phyloP scores from a whole-genome alignment of 1,139 yeast genomes.

The Lodderomyces orthopsilosis region DNA sequence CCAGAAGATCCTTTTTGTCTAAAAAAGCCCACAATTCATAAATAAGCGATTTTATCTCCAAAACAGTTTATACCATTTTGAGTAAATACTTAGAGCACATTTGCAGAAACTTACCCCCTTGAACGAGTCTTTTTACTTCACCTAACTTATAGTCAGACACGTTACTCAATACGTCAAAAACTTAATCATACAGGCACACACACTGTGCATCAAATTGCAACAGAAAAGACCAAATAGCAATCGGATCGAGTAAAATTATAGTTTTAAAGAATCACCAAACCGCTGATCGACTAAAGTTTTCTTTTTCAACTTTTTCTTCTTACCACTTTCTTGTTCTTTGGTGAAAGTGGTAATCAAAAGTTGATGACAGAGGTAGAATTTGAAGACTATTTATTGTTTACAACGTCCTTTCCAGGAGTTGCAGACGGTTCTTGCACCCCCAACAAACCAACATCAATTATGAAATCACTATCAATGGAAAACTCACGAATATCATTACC shows the following conservation, averaged over 20 bases:
- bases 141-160: background rate
- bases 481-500: background rate
- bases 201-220: background rate
- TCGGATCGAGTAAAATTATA: background rate
- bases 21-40: background rate
- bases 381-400: constrained; percentile 12
- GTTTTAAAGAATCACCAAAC: background rate
- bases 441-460: background rate
- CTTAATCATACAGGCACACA: background rate
- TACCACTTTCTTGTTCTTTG: background rate
- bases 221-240: background rate
- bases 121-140: no score
- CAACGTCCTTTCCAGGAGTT: background rate
- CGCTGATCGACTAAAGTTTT: background rate
- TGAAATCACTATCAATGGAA: background rate
- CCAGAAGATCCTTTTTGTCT: background rate
- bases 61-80: background rate
- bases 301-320: background rate
- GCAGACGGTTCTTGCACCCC: background rate
- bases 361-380: constrained; percentile 5
- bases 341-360: background rate
- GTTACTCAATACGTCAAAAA: background rate
- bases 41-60: background rate
- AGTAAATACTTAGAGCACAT: background rate
- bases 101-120: no score